These are phyloP conservation scores for Lentinula novae-zelandiae DNA, from an alignment of 1,284 basidiomycete genomes.

Conservation along the genomic window DNA sequence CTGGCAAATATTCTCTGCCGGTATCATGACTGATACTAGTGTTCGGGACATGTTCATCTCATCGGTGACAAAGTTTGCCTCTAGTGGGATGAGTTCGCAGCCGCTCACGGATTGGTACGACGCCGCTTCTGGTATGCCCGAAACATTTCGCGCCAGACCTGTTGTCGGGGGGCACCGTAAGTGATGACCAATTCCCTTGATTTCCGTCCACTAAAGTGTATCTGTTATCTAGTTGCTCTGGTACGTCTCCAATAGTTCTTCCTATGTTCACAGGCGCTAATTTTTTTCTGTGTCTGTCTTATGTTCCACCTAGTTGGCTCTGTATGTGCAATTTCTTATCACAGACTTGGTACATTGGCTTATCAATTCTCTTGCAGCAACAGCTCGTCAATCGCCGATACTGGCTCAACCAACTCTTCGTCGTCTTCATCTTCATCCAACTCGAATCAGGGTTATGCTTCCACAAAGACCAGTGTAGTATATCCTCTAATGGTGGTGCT, in stretches of 20 bases:
- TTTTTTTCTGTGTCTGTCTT: not conserved
- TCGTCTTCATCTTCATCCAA: not conserved
- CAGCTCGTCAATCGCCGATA: not conserved
- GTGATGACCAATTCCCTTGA: not conserved
- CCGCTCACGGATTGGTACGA: slow-evolving; percentile 68
- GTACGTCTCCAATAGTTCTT: not conserved
- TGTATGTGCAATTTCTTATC: not conserved
- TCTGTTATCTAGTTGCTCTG: slow-evolving; percentile 1
- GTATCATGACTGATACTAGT: slow-evolving; percentile 45
- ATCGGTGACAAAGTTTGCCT: slow-evolving; percentile 52
- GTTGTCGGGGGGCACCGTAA: slow-evolving; percentile 54
- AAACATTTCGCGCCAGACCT: slow-evolving; percentile 56
- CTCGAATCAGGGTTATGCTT: not conserved
- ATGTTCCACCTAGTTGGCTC: not conserved
- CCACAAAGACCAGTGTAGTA: not conserved
- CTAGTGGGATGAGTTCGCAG: slow-evolving; percentile 45
- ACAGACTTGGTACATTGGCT: not conserved
- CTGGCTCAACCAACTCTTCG: not conserved
- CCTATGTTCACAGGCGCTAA: no score
- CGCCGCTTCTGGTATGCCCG: slow-evolving; percentile 40
- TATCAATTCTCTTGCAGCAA: not conserved
- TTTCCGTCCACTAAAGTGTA: not conserved
- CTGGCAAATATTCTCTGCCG: slow-evolving; percentile 64
- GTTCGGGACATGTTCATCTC: slow-evolving; percentile 54
- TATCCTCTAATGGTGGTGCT: not conserved